Conservation (phyloP, 2,329 filamentous ascomycete genomes). For the Berkeleyomyces basicola region DNA sequence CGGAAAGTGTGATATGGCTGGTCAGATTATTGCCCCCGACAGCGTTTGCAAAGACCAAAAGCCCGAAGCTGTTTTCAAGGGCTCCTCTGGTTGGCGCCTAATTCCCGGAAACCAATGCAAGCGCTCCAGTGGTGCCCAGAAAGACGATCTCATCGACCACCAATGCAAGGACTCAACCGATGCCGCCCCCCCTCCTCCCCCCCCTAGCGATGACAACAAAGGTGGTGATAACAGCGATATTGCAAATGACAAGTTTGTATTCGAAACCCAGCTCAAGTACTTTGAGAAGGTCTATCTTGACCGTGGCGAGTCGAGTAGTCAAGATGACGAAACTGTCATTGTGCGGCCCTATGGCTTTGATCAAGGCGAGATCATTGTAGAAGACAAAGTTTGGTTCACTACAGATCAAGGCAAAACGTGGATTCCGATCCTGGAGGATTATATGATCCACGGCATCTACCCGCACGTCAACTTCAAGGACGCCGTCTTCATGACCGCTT, state of each 20-base stretch:
- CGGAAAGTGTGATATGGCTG: constrained; percentile 50
- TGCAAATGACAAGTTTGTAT: constrained; percentile 39
- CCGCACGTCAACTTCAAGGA: constrained; percentile 73
- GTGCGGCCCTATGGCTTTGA: constrained; percentile 28
- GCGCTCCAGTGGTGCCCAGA: constrained; percentile 40
- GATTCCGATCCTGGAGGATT: constrained; percentile 50
- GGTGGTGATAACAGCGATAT: constrained; percentile 45
- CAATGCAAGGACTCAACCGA: constrained; percentile 45
- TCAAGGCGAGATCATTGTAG: constrained; percentile 19
- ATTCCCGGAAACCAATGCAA: constrained; percentile 73
- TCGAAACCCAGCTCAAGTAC: constrained; percentile 38
- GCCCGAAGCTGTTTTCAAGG: constrained; percentile 57
- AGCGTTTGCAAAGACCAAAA: constrained; percentile 52
- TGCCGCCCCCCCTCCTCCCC: constrained; percentile 29
- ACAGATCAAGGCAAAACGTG: constrained; percentile 82
- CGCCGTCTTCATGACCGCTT: constrained; percentile 70
- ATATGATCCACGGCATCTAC: constrained; percentile 53
- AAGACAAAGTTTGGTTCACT: constrained; percentile 53
- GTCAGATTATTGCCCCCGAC: constrained; percentile 47
- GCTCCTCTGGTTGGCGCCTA: constrained; percentile 76
- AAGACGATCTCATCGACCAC: constrained; percentile 57
- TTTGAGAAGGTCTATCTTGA: constrained; percentile 62
- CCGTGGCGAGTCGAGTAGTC: constrained; percentile 45
- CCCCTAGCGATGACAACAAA: constrained; percentile 1
- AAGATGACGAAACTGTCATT: constrained; percentile 56